phyloP scores from a whole-genome alignment of 106 monocot species.

The Acanthochlamys bracteata region DNA sequence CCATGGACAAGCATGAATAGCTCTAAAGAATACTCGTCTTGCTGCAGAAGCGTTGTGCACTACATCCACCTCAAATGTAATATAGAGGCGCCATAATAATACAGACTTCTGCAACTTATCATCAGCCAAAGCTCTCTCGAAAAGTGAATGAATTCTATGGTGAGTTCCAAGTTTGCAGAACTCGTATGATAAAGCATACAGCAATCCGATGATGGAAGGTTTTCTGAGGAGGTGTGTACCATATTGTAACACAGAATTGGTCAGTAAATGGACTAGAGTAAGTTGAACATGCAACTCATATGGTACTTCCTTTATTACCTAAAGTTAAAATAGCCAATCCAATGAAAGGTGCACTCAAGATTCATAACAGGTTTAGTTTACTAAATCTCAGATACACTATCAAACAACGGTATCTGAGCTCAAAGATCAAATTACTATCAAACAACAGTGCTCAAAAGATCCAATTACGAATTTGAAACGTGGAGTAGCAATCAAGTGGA shows the following conservation, averaged over 20 bases:
- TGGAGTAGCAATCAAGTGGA: too few species aligned
- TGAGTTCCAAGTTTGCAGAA: constrained; percentile 40
- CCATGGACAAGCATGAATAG: constrained; percentile 97
- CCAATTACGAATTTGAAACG: too few species aligned
- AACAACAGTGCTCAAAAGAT: too few species aligned
- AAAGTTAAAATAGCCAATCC: too few species aligned
- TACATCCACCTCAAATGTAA: constrained; percentile 65
- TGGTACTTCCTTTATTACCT: too few species aligned
- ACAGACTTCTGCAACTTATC: constrained; percentile 78
- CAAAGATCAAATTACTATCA: too few species aligned
- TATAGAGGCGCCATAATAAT: constrained; percentile 85
- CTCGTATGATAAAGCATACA: constrained; percentile 77
- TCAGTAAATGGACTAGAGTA: too few species aligned
- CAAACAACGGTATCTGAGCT: too few species aligned
- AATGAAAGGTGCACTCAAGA: too few species aligned
- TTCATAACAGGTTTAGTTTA: too few species aligned
- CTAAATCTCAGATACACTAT: too few species aligned
- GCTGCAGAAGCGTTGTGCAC: constrained; percentile 44
- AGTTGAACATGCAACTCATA: too few species aligned
- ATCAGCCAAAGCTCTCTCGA: constrained; percentile 77
- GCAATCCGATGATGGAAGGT: constrained; percentile 56
- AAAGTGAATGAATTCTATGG: constrained; percentile 75
- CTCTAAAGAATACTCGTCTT: constrained; percentile 75
- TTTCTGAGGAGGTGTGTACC: constrained; percentile 30
- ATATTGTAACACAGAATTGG: not conserved